Base-by-base conservation (phyloP, 108 stramenopile genomes). In the Pseudonitzschia delicatissima region DNA sequence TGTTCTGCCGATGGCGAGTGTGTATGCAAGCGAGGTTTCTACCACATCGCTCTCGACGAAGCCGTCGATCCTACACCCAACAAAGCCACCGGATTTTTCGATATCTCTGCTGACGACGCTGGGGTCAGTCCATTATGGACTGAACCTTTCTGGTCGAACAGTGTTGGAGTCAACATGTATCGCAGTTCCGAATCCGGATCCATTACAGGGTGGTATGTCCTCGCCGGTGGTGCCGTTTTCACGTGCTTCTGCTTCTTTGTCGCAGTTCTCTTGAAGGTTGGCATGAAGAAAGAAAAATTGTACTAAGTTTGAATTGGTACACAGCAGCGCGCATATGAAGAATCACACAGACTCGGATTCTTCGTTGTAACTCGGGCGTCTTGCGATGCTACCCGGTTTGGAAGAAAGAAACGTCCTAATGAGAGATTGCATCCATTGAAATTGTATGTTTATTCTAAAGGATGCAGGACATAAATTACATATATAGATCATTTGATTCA, bases 11-110 rank as follows among this genome's bases (percentile, higher is more conserved):
- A 86, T 39, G 55, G 57, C 7, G 77, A 82, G 33, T 84, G 89
- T 40, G 89, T 90, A 28, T 90, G 92, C 50, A 75, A 77, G 20
- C 74, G 88, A 45, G 86, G 85, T 8, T 82, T 79, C 51, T 93
- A 83, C 50, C 92, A 93, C 61, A 64, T 82, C 8, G 92, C 89
- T 27, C 44, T 93, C 4, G 92, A 93, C 55, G 86, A 88, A 74
- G 87, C 86, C 0, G 15, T 93, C 12, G 64, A 57, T 33, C 62
- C 92, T 7, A 82, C 86, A 20, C 57, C 77, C 23, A 85, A 85
- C 49, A 81, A 79, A 32, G 37, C 40, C 36, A 71, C 87, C n/a
- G 84, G 88, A 44, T 80, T 65, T 40, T 93, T 91, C 73, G 72
- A 67, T 17, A 40, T 84, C 13, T 45, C 68, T 0, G 69, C 49